Evolutionary conservation across 148 eudicot genomes (phyloP).

Genomic region (Persicaria maculosa): DNA sequence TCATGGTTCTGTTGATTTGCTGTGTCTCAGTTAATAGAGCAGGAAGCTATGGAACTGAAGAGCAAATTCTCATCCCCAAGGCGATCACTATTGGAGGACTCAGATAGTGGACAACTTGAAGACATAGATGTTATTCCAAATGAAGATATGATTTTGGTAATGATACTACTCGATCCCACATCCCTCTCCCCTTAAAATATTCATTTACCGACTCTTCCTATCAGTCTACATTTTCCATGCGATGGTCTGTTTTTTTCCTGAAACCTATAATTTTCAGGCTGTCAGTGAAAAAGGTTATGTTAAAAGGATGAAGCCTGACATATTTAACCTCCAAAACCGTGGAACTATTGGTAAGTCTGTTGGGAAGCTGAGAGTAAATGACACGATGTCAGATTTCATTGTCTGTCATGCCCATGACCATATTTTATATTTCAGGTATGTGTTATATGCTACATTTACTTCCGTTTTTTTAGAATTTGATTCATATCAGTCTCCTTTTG

Average conservation of each 20-base stretch:
- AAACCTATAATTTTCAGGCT: conserved; percentile 41
- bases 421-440: conserved; percentile 86
- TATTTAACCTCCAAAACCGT: conserved; percentile 76
- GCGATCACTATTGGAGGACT: conserved; percentile 76
- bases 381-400: conserved; percentile 88
- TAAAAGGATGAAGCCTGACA: conserved; percentile 88
- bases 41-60: conserved; percentile 84
- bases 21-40: conserved; percentile 66
- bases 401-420: conserved; percentile 92
- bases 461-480: neutral
- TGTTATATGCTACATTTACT: conserved; percentile 8
- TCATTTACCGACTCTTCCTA: neutral
- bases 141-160: conserved; percentile 92
- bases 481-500: neutral
- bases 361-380: conserved; percentile 88
- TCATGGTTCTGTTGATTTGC: conserved; percentile 1
- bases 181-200: neutral
- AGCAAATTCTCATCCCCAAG: conserved; percentile 82
- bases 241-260: neutral
- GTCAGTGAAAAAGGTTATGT: conserved; percentile 96
- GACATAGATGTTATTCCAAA: conserved; percentile 95
- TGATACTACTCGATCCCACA: neutral
- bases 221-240: neutral
- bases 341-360: conserved; percentile 98
- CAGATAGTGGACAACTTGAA: conserved; percentile 73